Conservation (phyloP, 345 rosid genomes). For the Rhizophora mangle region DNA sequence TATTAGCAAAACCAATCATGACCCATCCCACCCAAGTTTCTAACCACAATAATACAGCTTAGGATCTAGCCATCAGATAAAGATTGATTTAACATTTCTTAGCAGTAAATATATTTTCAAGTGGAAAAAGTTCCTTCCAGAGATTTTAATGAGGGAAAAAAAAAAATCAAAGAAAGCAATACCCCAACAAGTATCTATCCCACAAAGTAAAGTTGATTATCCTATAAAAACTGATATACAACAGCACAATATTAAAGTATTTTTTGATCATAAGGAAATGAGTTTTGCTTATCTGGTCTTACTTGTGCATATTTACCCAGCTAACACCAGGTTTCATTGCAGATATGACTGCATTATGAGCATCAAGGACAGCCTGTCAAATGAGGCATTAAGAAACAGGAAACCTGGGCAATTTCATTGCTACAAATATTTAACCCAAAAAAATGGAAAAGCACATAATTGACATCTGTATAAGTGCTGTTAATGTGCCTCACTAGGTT, state of each 20-base stretch:
- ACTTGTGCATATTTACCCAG: conserved; percentile 97
- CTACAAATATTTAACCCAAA: not conserved
- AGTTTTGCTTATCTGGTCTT: conserved; percentile 29
- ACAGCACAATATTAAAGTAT: conserved; percentile 5
- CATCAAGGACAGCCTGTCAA: conserved; percentile 75
- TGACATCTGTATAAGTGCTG: not conserved
- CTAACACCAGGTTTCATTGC: conserved; percentile 80
- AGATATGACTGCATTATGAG: conserved; percentile 78
- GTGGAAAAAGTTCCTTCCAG: too few species aligned
- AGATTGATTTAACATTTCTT: too few species aligned
- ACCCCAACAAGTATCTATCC: not conserved
- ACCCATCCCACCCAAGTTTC: too few species aligned
- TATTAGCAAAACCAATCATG: not conserved
- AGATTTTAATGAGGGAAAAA: too few species aligned
- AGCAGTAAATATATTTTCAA: too few species aligned
- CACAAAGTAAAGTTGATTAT: not conserved
- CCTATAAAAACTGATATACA: not conserved
- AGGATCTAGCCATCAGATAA: too few species aligned
- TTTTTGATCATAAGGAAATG: too few species aligned
- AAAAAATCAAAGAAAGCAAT: too few species aligned
- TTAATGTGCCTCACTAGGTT: not conserved
- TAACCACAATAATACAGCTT: too few species aligned
- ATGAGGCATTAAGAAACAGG: conserved; percentile 14
- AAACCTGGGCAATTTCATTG: not conserved
- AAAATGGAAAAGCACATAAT: not conserved